Percentiles rank a stretch among this genome's conserved stretches.
phyloP scores from a whole-genome alignment of 495 filamentous ascomycete genomes.

The Penicillium manginii region DNA sequence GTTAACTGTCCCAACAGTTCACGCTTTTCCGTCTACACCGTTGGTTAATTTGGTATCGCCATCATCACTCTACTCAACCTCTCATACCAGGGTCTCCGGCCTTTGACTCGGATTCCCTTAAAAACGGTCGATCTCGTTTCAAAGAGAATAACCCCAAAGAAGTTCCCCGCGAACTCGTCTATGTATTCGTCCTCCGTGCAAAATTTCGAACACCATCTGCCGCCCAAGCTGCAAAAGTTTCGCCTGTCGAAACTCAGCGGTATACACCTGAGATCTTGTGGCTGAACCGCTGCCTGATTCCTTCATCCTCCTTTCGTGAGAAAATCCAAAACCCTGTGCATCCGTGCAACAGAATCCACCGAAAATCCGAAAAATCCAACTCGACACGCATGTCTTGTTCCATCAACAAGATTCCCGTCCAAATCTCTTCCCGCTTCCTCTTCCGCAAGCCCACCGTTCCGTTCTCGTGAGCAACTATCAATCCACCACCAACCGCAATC shows the following conservation, averaged over 20 bases:
- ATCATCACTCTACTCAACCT: constrained; percentile 29
- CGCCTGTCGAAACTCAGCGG: constrained; percentile 88
- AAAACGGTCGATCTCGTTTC: constrained; percentile 45
- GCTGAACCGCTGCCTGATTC: constrained; percentile 59
- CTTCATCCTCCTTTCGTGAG: constrained; percentile 23
- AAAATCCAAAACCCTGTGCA: constrained; percentile 6
- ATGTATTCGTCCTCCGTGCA: constrained; percentile 83
- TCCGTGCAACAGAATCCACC: constrained; percentile 24
- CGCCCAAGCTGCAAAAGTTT: constrained; percentile 92
- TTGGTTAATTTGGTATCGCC: constrained; percentile 26
- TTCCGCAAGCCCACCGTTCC: constrained; percentile 27
- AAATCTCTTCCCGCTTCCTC: constrained; percentile 45
- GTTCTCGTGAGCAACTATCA: constrained; percentile 22
- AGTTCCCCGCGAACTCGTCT: constrained; percentile 57
- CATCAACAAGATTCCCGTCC: constrained; percentile 45
- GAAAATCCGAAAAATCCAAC: constrained; percentile 57
- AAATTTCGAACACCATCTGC: constrained; percentile 79
- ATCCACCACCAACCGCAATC: constrained; percentile 50
- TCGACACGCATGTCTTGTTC: constrained; percentile 59
- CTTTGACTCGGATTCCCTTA: constrained; percentile 38
- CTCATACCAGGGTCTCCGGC: constrained; percentile 26
- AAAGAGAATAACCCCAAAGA: constrained; percentile 43
- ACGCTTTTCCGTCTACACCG: constrained; percentile 8
- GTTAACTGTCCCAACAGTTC: constrained; percentile 29
- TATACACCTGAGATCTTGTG: constrained; percentile 80